Conservation (phyloP, 1,284 basidiomycete genomes). For the Cronartium quercuum region DNA sequence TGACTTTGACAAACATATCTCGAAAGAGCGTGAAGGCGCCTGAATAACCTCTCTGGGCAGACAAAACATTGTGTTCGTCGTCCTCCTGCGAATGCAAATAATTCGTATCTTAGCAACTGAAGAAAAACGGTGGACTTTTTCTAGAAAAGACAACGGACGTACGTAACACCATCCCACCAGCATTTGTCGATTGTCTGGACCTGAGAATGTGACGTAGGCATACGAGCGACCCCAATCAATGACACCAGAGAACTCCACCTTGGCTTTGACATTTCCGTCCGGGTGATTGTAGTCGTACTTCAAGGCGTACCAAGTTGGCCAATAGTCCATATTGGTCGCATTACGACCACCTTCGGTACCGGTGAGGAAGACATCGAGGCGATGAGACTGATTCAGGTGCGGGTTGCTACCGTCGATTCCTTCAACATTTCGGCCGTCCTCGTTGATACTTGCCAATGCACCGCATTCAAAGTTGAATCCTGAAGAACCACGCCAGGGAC, state of each 20-base stretch:
- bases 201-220: constrained; percentile 42
- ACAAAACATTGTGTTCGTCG: constrained; percentile 33
- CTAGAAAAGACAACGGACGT: background rate
- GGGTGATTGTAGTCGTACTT: constrained; percentile 11
- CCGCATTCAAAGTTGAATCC: constrained; percentile 42
- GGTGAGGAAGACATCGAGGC: constrained; percentile 39
- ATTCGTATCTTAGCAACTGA: background rate
- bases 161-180: constrained; percentile 43
- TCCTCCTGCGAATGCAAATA: constrained; percentile 32
- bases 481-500: constrained; percentile 41
- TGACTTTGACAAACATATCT: constrained; percentile 42
- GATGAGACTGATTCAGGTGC: background rate
- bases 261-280: background rate
- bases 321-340: constrained; percentile 31
- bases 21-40: constrained; percentile 44
- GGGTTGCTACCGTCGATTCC: background rate
- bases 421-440: constrained; percentile 27
- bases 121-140: background rate
- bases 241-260: constrained; percentile 39
- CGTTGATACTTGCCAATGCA: constrained; percentile 41
- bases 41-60: constrained; percentile 40
- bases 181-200: constrained; percentile 36
- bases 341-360: constrained; percentile 43
- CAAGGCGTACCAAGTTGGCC: constrained; percentile 42
- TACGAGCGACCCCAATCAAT: constrained; percentile 43